Conservation (phyloP, 768 basidiomycete species). For the Termitomyces sp. region DNA sequence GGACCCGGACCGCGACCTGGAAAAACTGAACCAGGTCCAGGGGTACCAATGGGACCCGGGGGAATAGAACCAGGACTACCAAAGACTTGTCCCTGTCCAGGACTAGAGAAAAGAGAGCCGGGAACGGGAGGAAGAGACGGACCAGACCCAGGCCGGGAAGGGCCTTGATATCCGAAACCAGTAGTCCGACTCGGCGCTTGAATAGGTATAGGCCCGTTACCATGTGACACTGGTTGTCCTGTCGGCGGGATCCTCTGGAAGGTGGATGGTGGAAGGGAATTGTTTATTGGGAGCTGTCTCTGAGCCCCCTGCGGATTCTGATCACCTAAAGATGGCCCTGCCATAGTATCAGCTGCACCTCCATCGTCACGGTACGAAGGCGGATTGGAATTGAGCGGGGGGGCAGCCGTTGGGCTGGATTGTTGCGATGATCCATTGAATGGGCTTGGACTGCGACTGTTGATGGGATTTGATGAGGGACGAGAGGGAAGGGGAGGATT, state of each 20-base stretch:
- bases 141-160: neutral
- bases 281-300: conserved; percentile 18
- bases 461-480: neutral
- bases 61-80: neutral
- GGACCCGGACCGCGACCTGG: neutral
- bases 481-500: neutral
- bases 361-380: conserved; percentile 13
- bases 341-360: conserved; percentile 13
- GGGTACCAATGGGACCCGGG: neutral
- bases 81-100: neutral
- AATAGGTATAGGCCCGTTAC: conserved; percentile 3
- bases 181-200: conserved; percentile 4
- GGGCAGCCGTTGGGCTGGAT: neutral
- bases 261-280: conserved; percentile 15
- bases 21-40: neutral
- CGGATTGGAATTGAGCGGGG: conserved; percentile 8
- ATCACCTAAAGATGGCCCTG: conserved; percentile 21
- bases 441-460: conserved; percentile 7
- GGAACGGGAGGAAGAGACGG: neutral
- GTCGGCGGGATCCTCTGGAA: conserved; percentile 15
- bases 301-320: conserved; percentile 24
- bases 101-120: neutral
- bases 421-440: conserved; percentile 1
- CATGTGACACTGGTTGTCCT: conserved; percentile 28
- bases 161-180: neutral